Percentiles rank a stretch among this genome's conserved stretches.
Evolutionary conservation across 208 protist species (phyloP).

Genomic region (Acanthamoeba culbertsoni): DNA sequence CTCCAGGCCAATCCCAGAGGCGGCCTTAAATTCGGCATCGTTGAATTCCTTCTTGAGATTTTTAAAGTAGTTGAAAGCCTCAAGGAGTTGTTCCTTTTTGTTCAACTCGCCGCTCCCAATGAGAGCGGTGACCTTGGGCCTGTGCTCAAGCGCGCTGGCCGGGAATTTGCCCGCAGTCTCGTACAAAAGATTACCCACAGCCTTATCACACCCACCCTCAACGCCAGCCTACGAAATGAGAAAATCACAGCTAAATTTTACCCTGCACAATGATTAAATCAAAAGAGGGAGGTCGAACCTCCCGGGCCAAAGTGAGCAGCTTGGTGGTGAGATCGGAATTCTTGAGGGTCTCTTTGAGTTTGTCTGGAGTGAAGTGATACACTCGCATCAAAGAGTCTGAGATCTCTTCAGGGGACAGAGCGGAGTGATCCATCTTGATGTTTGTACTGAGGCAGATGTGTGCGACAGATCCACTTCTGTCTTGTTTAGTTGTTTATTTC

Average conservation of each 20-base stretch:
- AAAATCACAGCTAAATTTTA: not conserved
- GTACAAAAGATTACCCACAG: conserved; percentile 30
- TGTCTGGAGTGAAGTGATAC: not conserved
- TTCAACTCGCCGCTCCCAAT: conserved; percentile 1
- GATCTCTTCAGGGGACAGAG: not conserved
- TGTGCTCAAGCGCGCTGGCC: not conserved
- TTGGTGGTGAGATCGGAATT: not conserved
- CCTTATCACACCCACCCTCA: conserved; percentile 19
- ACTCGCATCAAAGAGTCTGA: not conserved
- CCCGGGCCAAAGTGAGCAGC: not conserved
- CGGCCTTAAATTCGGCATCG: conserved; percentile 18
- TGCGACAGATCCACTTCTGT: not conserved
- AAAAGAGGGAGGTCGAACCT: not conserved
- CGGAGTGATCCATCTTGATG: not conserved
- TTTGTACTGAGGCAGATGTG: too few species aligned
- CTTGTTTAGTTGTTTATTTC: too few species aligned
- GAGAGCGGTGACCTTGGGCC: not conserved
- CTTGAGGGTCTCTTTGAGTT: conserved; percentile 9
- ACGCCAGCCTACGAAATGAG: not conserved
- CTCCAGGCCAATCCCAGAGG: not conserved
- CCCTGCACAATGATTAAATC: not conserved
- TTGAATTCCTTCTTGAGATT: conserved; percentile 29
- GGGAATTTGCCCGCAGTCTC: conserved; percentile 32
- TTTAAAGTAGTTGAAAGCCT: conserved; percentile 48
- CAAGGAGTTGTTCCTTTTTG: conserved; percentile 34